These are phyloP conservation scores for Botrytis sinoallii DNA, from an alignment of 2,329 filamentous ascomycete species.

Conservation along the genomic window DNA sequence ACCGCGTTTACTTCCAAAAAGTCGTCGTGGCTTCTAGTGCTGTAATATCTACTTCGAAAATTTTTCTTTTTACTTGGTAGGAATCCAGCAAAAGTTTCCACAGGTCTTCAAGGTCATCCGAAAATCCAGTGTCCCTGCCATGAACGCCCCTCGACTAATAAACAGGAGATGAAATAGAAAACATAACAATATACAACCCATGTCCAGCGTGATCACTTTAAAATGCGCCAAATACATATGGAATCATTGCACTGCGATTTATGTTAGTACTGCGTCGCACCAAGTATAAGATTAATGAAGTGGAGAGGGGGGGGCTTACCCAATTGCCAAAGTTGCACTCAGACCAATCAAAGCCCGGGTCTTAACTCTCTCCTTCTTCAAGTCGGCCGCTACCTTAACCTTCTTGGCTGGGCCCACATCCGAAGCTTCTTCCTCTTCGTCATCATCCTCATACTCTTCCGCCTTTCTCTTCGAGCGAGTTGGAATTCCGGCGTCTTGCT, in stretches of 20 bases:
- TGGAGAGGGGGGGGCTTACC: conserved; percentile 59
- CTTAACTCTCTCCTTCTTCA: conserved; percentile 82
- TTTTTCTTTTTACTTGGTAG: conserved; percentile 23
- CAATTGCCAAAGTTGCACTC: conserved; percentile 80
- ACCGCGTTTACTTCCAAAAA: not conserved
- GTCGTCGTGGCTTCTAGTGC: conserved; percentile 11
- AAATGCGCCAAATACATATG: conserved; percentile 37
- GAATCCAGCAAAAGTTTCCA: conserved; percentile 29
- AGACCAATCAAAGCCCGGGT: conserved; percentile 83
- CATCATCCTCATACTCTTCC: conserved; percentile 41
- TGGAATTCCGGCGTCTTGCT: conserved; percentile 41
- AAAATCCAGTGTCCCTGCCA: conserved; percentile 20
- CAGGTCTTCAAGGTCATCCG: conserved; percentile 10
- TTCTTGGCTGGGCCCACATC: conserved; percentile 61
- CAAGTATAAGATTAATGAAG: not conserved
- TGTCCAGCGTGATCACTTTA: conserved; percentile 20
- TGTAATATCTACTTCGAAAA: conserved; percentile 24
- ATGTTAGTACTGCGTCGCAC: conserved; percentile 21
- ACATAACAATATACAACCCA: conserved; percentile 18
- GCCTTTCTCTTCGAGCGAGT: conserved; percentile 48
- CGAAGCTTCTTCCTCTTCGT: not conserved
- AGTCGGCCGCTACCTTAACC: conserved; percentile 69
- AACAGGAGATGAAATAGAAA: conserved; percentile 19
- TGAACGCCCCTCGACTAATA: conserved; percentile 24
- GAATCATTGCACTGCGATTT: conserved; percentile 35